These are phyloP conservation scores for Paspalum notatum DNA, from an alignment of 176 grass and related monocot genomes.

Conservation along the genomic window DNA sequence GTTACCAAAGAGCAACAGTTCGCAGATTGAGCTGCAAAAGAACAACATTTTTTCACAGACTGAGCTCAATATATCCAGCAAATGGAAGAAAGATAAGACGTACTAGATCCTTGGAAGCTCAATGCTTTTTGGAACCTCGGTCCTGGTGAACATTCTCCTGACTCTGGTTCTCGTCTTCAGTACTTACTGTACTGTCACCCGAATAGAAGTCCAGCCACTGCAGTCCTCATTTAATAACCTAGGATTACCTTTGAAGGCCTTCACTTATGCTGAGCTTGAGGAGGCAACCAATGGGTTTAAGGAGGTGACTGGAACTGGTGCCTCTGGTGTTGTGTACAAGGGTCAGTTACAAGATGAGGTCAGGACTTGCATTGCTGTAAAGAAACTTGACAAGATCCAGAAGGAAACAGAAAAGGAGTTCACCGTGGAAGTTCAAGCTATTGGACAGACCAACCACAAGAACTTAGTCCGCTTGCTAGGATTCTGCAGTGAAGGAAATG, in stretches of 20 bases:
- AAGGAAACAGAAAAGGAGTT: conserved; percentile 55
- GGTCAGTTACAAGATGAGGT: not conserved
- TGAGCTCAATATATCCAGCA: not conserved
- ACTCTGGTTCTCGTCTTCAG: not conserved
- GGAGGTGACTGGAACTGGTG: conserved; percentile 42
- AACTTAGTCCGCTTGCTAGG: conserved; percentile 60
- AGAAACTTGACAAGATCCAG: conserved; percentile 44
- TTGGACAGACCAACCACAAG: conserved; percentile 54
- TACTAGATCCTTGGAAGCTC: conserved; percentile 35
- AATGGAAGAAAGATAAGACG: conserved; percentile 27
- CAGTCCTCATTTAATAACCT: not conserved
- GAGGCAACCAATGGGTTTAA: conserved; percentile 41
- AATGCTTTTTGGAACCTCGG: conserved; percentile 42
- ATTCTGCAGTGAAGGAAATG: conserved; percentile 47
- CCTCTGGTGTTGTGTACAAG: conserved; percentile 51
- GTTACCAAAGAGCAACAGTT: conserved; percentile 39
- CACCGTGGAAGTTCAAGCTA: conserved; percentile 44
- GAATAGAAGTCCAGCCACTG: not conserved
- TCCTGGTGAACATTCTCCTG: conserved; percentile 31
- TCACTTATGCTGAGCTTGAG: conserved; percentile 45
- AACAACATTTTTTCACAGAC: not conserved
- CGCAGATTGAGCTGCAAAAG: not conserved
- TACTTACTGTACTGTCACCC: not conserved
- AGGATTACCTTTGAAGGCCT: conserved; percentile 21
- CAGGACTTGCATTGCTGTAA: conserved; percentile 30